Base-by-base conservation (phyloP, 768 basidiomycete genomes). In the Lactarius hatsudake region DNA sequence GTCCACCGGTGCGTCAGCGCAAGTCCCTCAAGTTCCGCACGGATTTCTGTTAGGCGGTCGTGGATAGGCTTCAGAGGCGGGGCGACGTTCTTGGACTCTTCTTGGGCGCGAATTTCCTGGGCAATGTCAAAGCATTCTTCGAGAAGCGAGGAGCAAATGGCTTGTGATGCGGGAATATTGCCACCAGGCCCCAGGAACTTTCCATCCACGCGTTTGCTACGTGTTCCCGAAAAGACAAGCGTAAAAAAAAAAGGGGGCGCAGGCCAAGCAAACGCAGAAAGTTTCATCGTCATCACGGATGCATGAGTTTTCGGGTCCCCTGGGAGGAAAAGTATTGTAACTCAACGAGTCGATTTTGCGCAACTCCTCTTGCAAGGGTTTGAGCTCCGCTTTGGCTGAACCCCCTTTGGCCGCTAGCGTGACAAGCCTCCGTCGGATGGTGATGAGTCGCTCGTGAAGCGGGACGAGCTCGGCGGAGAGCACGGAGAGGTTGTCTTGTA, bases 1-100 rank as follows among this genome's bases (percentile, higher is more conserved):
- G 90, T 98, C 97, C 97, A 99, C 42, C 97, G 88, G 76, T 96
- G 97, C 0, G 97, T 98, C 71, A 98, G 81, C 36, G 91, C 93
- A 71, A 99, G 81, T 69, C 89, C 87, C 79, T 99, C 97, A 61
- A 99, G 82, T 76, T 98, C 93, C 8, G 85, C 81, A 62, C 95
- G 86, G 73, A 98, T 87, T 73, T 91, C 91, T 67, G 81, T 85
- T 72, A 99, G 83, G 28, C 97, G 86, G 73, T 99, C 97, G 75
- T 95, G 91, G 68, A 98, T 96, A 1, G 95, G 94, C 73, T 93
- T 93, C 60, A 97, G 83, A 2, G 90, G 88, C 20, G 87, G 86
- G 1, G 91, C 85, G 23, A 98, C 92, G 74, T 95, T 86, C 80
- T 89, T 91, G 26, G 89, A 91, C 55, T 96, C 93, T 71, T 97